Evolutionary conservation across 1,284 basidiomycete species (phyloP), one percentile per base, ranked within the genome.

Genomic region (Microbotryum lychnidis-dioicae): DNA sequence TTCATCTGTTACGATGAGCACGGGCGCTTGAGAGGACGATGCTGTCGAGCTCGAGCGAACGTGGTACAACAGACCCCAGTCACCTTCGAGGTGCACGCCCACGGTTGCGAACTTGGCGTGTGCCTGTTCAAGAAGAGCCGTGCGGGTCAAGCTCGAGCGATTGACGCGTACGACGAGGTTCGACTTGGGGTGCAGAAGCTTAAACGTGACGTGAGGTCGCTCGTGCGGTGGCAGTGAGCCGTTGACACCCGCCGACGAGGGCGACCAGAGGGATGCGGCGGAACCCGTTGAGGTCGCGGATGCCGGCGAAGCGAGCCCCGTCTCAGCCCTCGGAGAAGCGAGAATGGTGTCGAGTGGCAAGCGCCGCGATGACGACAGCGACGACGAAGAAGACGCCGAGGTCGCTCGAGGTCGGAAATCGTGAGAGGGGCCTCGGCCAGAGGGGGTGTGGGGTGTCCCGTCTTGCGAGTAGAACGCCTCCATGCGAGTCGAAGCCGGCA

Each of bases 261-360:
- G 48, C 21, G 48, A 50, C 27, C 23, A 23, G 9, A 50, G 2
- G 14, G 48, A 29, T 16, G 48, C 10, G 14, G 48, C 29, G 5
- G 51, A 33, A 9, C 12, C 51, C n/a, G 51, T 25, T 1, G 21
- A 53, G 33, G 51, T 53, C 48, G 31, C 31, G 20, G 31, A 47
- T 51, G 51, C 51, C 20, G 6, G 58, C 47, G 7, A 55, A 50
- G 54, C 56, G 1, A 55, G n/a, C 4, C 29, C 42, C 21, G 56
- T 45, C 6, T 57, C 52, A 0, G 42, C 51, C 12, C 47, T 45
- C 16, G 68, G 66, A 27, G 65, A 65, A n/a, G 59, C 63, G 4
- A 61, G 45, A 14, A 69, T 61, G 18, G 63, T 61, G 58, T 66
- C 69, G 47, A 68, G 51, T 27, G 59, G 23, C 47, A 63, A 33